phyloP scores from a whole-genome alignment of 441 rosid species.

The Mallotus japonicus region DNA sequence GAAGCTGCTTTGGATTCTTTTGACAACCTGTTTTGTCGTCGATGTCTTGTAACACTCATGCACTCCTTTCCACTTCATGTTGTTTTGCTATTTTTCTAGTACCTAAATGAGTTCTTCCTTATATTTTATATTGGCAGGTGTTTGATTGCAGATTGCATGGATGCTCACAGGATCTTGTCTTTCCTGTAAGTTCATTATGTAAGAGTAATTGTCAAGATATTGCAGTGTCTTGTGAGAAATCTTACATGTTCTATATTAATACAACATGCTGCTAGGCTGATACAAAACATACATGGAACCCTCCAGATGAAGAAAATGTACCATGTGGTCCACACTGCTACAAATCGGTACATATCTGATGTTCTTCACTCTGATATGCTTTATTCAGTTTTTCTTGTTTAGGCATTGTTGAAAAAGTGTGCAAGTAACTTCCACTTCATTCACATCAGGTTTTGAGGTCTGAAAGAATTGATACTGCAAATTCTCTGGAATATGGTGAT shows the following conservation, averaged over 20 bases:
- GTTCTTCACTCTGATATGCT: slow-evolving; percentile 14
- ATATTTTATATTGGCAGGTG: slow-evolving; percentile 52
- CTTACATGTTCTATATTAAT: slow-evolving; percentile 23
- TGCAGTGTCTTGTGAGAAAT: slow-evolving; percentile 20
- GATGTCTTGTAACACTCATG: slow-evolving; percentile 72
- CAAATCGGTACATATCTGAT: slow-evolving; percentile 49
- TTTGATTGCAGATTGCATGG: slow-evolving; percentile 99
- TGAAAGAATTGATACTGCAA: slow-evolving; percentile 36
- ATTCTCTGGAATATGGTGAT: slow-evolving; percentile 39
- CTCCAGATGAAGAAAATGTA: slow-evolving; percentile 55
- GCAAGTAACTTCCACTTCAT: slow-evolving; percentile 22
- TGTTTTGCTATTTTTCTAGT: slow-evolving; percentile 2
- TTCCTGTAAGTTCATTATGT: slow-evolving; percentile 64
- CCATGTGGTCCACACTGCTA: slow-evolving; percentile 81
- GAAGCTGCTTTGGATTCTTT: slow-evolving; percentile 99
- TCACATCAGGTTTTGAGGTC: slow-evolving; percentile 59
- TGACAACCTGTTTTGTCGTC: slow-evolving; percentile 93
- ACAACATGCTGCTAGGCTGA: slow-evolving; percentile 60
- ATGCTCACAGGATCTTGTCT: slow-evolving; percentile 97
- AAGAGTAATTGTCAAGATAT: slow-evolving; percentile 23
- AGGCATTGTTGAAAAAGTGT: slow-evolving; percentile 16
- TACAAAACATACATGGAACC: slow-evolving; percentile 70
- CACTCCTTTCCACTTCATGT: slow-evolving; percentile 14
- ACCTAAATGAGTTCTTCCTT: slow-evolving; percentile 11
- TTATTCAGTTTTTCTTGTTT: slow-evolving; percentile 12